Conservation (phyloP, 352 stramenopile genomes). For the Globisporangium ultimum region DNA sequence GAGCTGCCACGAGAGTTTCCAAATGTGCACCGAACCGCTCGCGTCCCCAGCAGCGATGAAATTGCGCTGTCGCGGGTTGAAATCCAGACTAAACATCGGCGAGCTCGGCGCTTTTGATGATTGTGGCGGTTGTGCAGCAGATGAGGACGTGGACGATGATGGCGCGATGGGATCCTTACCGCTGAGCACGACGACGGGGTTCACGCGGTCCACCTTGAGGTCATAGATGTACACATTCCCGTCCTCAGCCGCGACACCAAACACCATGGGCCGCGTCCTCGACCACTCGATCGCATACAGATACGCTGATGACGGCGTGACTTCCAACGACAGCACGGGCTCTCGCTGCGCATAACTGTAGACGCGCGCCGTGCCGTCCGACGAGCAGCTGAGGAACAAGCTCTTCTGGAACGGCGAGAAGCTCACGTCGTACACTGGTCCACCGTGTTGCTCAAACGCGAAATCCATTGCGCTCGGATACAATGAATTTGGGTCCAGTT, state of each 20-base stretch:
- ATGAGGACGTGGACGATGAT: background rate
- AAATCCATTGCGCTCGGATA: slow-evolving; percentile 77
- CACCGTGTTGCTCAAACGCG: slow-evolving; percentile 63
- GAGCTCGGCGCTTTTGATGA: slow-evolving; percentile 9
- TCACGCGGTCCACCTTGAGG: slow-evolving; percentile 52
- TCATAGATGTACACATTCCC: slow-evolving; percentile 77
- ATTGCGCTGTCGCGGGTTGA: slow-evolving; percentile 82
- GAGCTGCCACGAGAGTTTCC: slow-evolving; percentile 82
- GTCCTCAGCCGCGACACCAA: slow-evolving; percentile 66
- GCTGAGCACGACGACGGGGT: slow-evolving; percentile 37
- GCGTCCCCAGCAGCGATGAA: slow-evolving; percentile 77
- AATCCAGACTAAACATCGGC: slow-evolving; percentile 60
- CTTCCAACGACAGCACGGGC: slow-evolving; percentile 60
- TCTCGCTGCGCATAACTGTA: slow-evolving; percentile 67
- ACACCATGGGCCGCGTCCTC: slow-evolving; percentile 70
- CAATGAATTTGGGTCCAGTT: slow-evolving; percentile 49
- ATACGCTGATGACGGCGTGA: slow-evolving; percentile 61
- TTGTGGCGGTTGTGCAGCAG: too few species aligned
- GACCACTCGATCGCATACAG: slow-evolving; percentile 78
- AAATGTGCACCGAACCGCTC: slow-evolving; percentile 64
- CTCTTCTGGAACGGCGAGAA: slow-evolving; percentile 86
- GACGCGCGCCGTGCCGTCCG: slow-evolving; percentile 76
- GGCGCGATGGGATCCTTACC: slow-evolving; percentile 23
- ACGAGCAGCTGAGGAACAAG: slow-evolving; percentile 73
- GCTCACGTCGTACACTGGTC: slow-evolving; percentile 72